Conservation (phyloP, 352 stramenopile species). For the Aphanomyces stellatus region DNA sequence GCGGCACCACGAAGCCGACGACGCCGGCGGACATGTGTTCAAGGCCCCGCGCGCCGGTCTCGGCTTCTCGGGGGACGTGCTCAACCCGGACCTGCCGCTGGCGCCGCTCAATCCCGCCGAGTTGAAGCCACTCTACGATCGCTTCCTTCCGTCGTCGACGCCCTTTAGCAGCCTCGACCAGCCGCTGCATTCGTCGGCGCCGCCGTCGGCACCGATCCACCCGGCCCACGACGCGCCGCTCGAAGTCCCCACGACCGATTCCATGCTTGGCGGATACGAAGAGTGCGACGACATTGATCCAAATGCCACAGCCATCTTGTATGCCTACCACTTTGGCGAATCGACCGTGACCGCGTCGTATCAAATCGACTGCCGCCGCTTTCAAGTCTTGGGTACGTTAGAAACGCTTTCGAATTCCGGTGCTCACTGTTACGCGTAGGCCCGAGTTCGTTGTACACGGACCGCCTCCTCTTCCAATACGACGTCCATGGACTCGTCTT, state of each 20-base stretch:
- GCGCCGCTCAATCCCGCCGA: conserved; percentile 25
- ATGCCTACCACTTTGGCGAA: conserved; percentile 37
- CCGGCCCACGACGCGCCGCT: conserved; percentile 23
- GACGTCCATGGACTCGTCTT: conserved; percentile 74
- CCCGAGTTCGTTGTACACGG: background rate
- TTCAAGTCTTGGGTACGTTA: conserved; percentile 43
- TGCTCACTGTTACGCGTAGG: background rate
- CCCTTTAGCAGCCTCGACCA: conserved; percentile 64
- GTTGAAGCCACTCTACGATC: conserved; percentile 40
- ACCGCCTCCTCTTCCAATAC: conserved; percentile 61
- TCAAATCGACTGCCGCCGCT: conserved; percentile 58
- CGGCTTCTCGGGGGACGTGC: conserved; percentile 64
- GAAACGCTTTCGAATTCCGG: background rate
- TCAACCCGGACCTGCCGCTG: conserved; percentile 39
- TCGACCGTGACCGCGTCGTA: conserved; percentile 35
- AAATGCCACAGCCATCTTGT: conserved; percentile 49
- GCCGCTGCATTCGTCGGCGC: conserved; percentile 34
- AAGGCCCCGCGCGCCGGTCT: conserved; percentile 67
- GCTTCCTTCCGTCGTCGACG: conserved; percentile 74
- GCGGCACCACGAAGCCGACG: conserved; percentile 26
- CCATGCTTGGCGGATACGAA: conserved; percentile 67
- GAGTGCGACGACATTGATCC: conserved; percentile 72
- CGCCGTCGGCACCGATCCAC: conserved; percentile 23
- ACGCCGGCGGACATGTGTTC: conserved; percentile 30
- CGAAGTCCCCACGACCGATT: conserved; percentile 62